phyloP scores from a whole-genome alignment of 2,329 filamentous ascomycete genomes.

The Claviceps sp. region DNA sequence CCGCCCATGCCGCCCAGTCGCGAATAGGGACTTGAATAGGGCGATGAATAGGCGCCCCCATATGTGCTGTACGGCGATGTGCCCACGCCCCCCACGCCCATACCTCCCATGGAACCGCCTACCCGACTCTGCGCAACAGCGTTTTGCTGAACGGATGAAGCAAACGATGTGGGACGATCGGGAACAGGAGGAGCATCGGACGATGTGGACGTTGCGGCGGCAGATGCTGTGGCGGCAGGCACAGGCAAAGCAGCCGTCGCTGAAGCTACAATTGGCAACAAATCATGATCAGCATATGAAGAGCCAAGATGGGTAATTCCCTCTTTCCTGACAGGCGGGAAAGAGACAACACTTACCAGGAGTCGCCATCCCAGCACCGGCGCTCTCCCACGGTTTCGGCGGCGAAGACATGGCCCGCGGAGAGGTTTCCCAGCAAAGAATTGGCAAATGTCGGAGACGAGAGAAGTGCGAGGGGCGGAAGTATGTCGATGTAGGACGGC shows the following conservation, averaged over 20 bases:
- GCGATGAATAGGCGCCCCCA: slow-evolving; percentile 24
- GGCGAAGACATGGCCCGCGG: slow-evolving; percentile 53
- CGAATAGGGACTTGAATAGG: slow-evolving; percentile 29
- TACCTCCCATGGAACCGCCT: slow-evolving; percentile 21
- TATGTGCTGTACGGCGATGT: slow-evolving; percentile 36
- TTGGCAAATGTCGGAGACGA: neutral
- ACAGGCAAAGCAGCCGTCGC: slow-evolving; percentile 16
- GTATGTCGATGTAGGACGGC: neutral
- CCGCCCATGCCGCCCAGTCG: slow-evolving; percentile 29
- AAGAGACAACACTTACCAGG: slow-evolving; percentile 27
- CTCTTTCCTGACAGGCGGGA: neutral
- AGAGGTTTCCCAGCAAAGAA: neutral
- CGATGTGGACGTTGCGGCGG: slow-evolving; percentile 23
- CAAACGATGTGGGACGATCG: slow-evolving; percentile 65
- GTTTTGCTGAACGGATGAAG: slow-evolving; percentile 73
- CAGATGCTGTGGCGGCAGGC: slow-evolving; percentile 23
- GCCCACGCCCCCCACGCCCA: slow-evolving; percentile 33
- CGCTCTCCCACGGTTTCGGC: slow-evolving; percentile 93
- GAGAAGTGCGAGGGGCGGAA: neutral
- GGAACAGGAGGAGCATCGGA: slow-evolving; percentile 57
- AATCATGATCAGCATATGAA: slow-evolving; percentile 14
- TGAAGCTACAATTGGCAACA: slow-evolving; percentile 18
- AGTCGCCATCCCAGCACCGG: slow-evolving; percentile 43
- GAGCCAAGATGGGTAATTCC: neutral
- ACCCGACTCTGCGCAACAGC: slow-evolving; percentile 63